Base-by-base conservation (phyloP, 441 rosid species). In the Pelargonium myrrhifolium region DNA sequence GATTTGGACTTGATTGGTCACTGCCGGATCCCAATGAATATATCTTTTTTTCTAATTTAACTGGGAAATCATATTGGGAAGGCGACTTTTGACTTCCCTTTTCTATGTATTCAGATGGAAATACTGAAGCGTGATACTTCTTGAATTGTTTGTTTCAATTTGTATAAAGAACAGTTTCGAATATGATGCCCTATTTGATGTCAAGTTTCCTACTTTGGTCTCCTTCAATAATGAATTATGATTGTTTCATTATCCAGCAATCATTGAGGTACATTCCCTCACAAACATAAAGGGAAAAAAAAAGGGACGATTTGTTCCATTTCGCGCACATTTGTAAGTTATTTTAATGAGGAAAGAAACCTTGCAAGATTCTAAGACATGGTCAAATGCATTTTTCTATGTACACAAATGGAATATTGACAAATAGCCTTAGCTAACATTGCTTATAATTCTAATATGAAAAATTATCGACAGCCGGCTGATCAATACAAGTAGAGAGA, bases 101-200 rank as follows among this genome's bases (percentile, higher is more conserved):
- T 71, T 73, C 40, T 71, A 70, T 70, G 79, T 79, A 72, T 71
- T 79, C 68, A 53, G 80, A 73, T 68, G 75, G 67, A 53, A 76
- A 70, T 68, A 42, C 66, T 49, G 47, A 76, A 42, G 69, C 68
- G 77, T 67, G 77, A 67, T 65, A 74, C 80, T 69, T 63, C 65
- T 70, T 73, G 73, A 73, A 76, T 78, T 76, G 71, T 72, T 69
- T 79, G 74, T 85, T 80, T 83, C 81, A 81, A 84, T 72, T 68
- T 79, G 74, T 85, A 81, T 83, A 82, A 82, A 84, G 80, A 80
- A 72, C 67, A 67, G 59, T 66, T 66, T 71, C 58, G 40, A 68
- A 62, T 49, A 18, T 28, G 72, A 62, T 60, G 71, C n/a, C 67
- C n/a, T 63, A 53, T 28, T 58, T 73, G 11, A 55, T 68, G 45